phyloP scores from a whole-genome alignment of 345 rosid species.

The Eutrema japonicum region DNA sequence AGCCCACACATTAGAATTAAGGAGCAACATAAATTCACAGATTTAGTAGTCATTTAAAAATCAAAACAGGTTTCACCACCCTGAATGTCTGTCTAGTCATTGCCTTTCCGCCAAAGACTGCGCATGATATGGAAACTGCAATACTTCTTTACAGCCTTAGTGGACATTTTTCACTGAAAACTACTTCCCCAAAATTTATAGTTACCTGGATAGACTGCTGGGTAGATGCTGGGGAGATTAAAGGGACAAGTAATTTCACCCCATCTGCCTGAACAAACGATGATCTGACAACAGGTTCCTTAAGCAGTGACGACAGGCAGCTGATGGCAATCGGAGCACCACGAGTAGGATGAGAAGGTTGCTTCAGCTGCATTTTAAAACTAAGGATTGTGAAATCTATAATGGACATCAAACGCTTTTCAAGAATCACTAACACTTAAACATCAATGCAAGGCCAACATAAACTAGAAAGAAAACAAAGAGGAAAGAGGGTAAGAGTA shows the following conservation, averaged over 20 bases:
- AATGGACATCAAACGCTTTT: conserved; percentile 16
- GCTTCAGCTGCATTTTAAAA: conserved; percentile 66
- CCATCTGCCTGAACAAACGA: conserved; percentile 92
- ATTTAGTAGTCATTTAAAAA: conserved; percentile 17
- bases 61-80: not conserved
- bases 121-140: conserved; percentile 12
- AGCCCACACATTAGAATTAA: conserved; percentile 6
- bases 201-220: conserved; percentile 96
- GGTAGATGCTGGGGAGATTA: conserved; percentile 91
- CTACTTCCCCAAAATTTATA: conserved; percentile 6
- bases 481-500: conserved; percentile 16
- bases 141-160: conserved; percentile 17
- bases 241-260: conserved; percentile 83
- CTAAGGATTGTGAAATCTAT: conserved; percentile 35
- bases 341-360: conserved; percentile 86
- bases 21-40: conserved; percentile 6
- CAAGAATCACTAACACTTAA: conserved; percentile 7
- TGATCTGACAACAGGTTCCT: conserved; percentile 88
- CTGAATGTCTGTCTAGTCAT: conserved; percentile 10
- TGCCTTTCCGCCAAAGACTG: not conserved
- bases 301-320: conserved; percentile 76
- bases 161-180: conserved; percentile 11
- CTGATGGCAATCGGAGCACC: conserved; percentile 76
- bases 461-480: conserved; percentile 15
- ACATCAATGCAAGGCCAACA: conserved; percentile 26